Evolutionary conservation across 345 rosid genomes (phyloP), one percentile per base, ranked within the genome.

Genomic region (Limnanthes douglasii): DNA sequence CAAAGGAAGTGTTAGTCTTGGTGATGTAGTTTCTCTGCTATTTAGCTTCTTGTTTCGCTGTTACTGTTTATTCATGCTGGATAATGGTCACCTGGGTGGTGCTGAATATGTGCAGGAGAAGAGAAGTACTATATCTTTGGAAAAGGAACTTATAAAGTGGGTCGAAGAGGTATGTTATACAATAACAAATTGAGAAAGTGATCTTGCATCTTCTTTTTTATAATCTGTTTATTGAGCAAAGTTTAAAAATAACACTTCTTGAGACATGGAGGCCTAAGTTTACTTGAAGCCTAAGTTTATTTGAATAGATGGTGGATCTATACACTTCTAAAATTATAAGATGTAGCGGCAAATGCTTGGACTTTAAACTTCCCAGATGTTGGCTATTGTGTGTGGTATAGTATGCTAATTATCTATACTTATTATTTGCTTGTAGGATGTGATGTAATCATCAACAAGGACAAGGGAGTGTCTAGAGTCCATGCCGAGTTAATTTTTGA

Each of bases 401-500:
- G n/a, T n/a, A n/a, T n/a, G n/a, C n/a, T n/a, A n/a, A n/a, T 13
- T 27, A 6, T 34, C 14, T 21, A 5, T 15, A 11, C 7, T 39
- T 18, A 22, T 15, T 4, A 4, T 43, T 3, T 8, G 12, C 7
- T 41, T 43, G n/a, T 54, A 88, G 97, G 92, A 48, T 88, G 97
- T 44, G 94, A 88, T 55, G 36, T 88, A 17, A 70, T 76, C 44
- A 60, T 83, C 56, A 62, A 50, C 45, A 79, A 72, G 54, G 94
- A 83, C 63, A 88, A 70, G 51, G 97, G 93, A 8, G 92, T 83
- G 17, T 88, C 95, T 21, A 68, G 97, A 35, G 51, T 74, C 56
- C 97, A 83, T 56, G 84, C 94, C 0, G 86, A 83, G 66, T 57
- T 88, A 49, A 42, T 46, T 31, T 60, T 79, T n/a, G 79, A 74